phyloP scores from a whole-genome alignment of 371 early-diverging fungal genomes.

The Mucor ambiguus region DNA sequence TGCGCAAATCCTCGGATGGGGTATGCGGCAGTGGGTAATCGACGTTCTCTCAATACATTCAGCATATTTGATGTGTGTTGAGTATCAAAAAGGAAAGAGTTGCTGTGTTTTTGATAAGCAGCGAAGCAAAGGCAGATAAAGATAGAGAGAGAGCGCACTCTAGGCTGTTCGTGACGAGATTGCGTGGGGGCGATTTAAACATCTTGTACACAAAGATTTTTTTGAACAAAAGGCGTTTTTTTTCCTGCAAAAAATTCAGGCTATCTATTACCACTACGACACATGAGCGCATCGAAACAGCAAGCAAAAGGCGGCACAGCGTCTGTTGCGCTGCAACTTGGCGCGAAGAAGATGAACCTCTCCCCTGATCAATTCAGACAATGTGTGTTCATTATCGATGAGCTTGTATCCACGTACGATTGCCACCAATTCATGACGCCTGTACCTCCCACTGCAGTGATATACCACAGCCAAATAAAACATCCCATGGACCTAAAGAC shows the following conservation, averaged over 20 bases:
- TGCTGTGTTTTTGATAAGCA: background rate
- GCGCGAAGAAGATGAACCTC: background rate
- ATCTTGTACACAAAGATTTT: no score
- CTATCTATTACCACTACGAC: background rate
- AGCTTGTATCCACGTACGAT: constrained; percentile 33
- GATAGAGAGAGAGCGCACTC: no score
- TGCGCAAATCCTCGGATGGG: constrained; percentile 43
- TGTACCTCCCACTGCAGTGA: constrained; percentile 30
- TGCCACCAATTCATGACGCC: constrained; percentile 41
- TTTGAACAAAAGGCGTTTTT: background rate
- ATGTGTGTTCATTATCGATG: constrained; percentile 39
- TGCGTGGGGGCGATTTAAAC: background rate
- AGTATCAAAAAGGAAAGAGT: background rate
- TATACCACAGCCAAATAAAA: constrained; percentile 40
- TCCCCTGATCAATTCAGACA: constrained; percentile 22
- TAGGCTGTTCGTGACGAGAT: constrained; percentile 7
- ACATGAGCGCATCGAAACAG: background rate
- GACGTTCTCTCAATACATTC: background rate
- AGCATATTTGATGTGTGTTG: background rate
- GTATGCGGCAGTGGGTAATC: constrained; percentile 26
- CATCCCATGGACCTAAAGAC: constrained; percentile 49
- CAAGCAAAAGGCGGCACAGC: background rate
- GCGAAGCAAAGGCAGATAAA: background rate
- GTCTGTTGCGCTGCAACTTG: background rate
- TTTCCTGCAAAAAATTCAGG: background rate